Percentiles rank a stretch among this genome's conserved stretches.
Evolutionary conservation across 2,329 filamentous ascomycete genomes (phyloP).

Genomic region (Colletotrichum theobromicola): DNA sequence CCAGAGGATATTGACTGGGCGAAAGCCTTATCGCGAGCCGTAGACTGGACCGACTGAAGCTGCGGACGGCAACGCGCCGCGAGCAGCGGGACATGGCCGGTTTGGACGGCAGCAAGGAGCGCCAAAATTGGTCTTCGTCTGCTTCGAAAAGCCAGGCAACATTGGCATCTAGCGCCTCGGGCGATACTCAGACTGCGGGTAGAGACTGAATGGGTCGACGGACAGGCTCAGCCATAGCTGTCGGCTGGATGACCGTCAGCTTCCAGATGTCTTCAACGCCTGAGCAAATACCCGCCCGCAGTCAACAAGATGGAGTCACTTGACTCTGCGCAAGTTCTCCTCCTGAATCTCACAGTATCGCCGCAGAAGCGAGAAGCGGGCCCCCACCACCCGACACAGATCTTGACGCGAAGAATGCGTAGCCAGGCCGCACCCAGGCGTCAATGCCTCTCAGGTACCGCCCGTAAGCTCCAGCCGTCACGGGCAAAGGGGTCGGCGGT

Average conservation of each 20-base stretch:
- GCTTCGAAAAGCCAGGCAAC: not conserved
- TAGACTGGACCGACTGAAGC: not conserved
- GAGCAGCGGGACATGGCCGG: not conserved
- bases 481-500: not conserved
- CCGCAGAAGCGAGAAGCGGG: conserved; percentile 4
- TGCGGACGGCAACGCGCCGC: conserved; percentile 7
- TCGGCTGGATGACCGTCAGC: not conserved
- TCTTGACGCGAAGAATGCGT: not conserved
- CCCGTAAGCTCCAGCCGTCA: not conserved
- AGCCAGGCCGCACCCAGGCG: not conserved
- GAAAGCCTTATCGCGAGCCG: not conserved
- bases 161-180: not conserved
- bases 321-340: conserved; percentile 4
- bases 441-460: not conserved
- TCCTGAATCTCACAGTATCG: not conserved
- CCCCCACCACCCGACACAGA: not conserved
- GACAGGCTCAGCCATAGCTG: not conserved
- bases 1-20: not conserved
- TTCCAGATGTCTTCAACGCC: not conserved
- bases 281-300: not conserved
- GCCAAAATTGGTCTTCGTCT: not conserved
- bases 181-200: not conserved
- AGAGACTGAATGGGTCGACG: not conserved
- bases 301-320: conserved; percentile 6
- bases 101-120: not conserved